Base-by-base conservation (phyloP, 2,329 filamentous ascomycete genomes). In the Lachnellula arida region DNA sequence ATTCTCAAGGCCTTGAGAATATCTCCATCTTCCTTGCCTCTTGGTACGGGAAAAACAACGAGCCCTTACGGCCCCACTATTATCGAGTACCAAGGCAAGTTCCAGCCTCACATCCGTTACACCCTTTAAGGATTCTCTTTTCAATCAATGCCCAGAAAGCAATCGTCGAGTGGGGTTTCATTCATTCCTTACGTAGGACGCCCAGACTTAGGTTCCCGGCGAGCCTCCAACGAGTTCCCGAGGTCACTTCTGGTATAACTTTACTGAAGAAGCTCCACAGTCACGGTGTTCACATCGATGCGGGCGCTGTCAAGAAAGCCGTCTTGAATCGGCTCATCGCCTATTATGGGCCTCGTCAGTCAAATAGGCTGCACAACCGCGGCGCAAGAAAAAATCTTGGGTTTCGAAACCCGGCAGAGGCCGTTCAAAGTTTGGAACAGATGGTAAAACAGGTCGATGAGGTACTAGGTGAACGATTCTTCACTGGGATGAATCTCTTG, bases 91-190 rank as follows among this genome's bases (percentile, higher is more conserved):
- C 59, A 19, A 47, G 46, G 37, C 42, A 62, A 17, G 40, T 67
- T 17, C 40, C 61, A 9, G 54, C 62, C 23, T 57, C 54, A 3
- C 62, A 69, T 53, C 54, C 53, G 14, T 54, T 62, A 14, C 69
- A 71, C 54, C 69, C 70, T 32, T 68, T 78, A 3, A 65, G 65
- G 15, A 65, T 65, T 2, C 70, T 81, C 14, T 81, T 81, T 59
- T 67, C 65, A 19, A 60, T 63, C 1, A 58, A 67, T 4, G 70
- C 78, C 56, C 78, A 80, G 65, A 69, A 70, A 48, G 74, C 75
- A 11, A 72, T 81, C 40, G 70, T 81, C 12, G 67, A 72, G 46
- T 81, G 78, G 77, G 76, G 77, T 2, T 80, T 81, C 63, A 71
- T 67, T 25, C 59, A 61, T 47, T 9, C 28, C 44, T 22, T 14